A percentile compares a stretch with the other conserved stretches of the same genome.
These are phyloP conservation scores for Coemansia sp. DNA, from an alignment of 192 early-diverging fungal species.

Conservation along the genomic window DNA sequence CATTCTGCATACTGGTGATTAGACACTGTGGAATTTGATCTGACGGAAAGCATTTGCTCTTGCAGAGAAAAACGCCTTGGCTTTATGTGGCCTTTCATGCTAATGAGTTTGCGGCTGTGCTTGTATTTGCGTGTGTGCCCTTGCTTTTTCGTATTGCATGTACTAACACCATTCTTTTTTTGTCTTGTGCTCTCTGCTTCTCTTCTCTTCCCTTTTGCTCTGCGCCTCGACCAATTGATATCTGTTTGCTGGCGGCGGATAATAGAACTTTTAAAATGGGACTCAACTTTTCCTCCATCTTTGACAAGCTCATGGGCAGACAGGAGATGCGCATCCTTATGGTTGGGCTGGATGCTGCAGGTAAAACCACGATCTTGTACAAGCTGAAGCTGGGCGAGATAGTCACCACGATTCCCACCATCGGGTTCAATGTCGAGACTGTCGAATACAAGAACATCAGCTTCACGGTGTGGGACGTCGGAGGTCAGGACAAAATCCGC, in stretches of 20 bases:
- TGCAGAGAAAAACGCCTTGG: no score
- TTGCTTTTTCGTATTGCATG: no score
- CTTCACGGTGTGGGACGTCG: conserved; percentile 99
- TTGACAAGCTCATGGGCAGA: conserved; percentile 77
- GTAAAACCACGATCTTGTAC: conserved; percentile 99
- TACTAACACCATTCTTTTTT: no score
- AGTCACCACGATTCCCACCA: conserved; percentile 98
- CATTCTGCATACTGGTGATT: no score
- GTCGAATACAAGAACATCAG: conserved; percentile 98
- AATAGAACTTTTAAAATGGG: conserved; percentile 69
- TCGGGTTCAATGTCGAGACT: conserved; percentile 98
- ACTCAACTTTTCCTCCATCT: conserved; percentile 76
- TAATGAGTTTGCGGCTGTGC: no score
- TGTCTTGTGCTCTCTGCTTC: neutral
- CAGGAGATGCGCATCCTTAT: conserved; percentile 98
- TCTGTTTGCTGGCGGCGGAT: neutral
- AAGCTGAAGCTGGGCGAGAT: conserved; percentile 98
- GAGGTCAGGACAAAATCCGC: conserved; percentile 98
- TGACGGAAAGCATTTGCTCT: no score
- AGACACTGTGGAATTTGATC: no score
- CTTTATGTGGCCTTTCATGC: no score
- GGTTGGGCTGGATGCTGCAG: conserved; percentile 93
- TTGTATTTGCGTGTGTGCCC: no score
- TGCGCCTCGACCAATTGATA: no score
- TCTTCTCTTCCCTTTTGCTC: neutral